Conservation (phyloP, 257 asterid species). For the Jacaranda mimosifolia region DNA sequence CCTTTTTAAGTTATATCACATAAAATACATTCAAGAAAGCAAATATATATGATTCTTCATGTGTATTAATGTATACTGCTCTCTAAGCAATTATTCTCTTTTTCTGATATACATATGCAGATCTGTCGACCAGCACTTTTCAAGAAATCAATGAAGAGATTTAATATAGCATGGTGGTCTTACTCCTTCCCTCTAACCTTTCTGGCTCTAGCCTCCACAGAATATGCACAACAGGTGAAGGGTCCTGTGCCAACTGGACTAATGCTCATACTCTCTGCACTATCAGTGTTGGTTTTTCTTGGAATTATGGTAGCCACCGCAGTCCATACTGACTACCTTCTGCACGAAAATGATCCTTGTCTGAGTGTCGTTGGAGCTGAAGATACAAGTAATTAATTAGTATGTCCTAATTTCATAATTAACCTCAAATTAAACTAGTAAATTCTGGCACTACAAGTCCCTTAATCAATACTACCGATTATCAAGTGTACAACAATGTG, state of each 20-base stretch:
- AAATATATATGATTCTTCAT: too few relatives aligned
- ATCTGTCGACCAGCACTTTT: constrained; percentile 55
- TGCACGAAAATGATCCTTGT: constrained; percentile 47
- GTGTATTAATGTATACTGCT: too few relatives aligned
- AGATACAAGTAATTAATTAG: neutral
- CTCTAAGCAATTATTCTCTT: neutral
- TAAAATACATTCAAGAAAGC: too few relatives aligned
- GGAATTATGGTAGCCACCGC: constrained; percentile 47
- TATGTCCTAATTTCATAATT: neutral
- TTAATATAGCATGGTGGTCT: constrained; percentile 64
- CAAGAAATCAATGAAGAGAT: constrained; percentile 65
- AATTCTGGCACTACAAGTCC: neutral
- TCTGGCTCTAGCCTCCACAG: constrained; percentile 58
- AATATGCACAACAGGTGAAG: constrained; percentile 54
- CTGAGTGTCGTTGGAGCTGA: constrained; percentile 25
- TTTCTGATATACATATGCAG: constrained; percentile 22
- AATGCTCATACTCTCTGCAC: constrained; percentile 55
- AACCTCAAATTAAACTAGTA: neutral
- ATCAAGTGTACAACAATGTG: too few relatives aligned
- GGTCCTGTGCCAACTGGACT: constrained; percentile 36
- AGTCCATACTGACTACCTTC: constrained; percentile 44
- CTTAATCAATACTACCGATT: too few relatives aligned
- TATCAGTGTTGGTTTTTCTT: constrained; percentile 57
- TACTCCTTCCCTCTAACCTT: constrained; percentile 60
- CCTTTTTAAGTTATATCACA: too few relatives aligned